Percentiles rank a stretch among this genome's conserved stretches.
phyloP scores from a whole-genome alignment of 306 rosid species.

The Castanea sativa region DNA sequence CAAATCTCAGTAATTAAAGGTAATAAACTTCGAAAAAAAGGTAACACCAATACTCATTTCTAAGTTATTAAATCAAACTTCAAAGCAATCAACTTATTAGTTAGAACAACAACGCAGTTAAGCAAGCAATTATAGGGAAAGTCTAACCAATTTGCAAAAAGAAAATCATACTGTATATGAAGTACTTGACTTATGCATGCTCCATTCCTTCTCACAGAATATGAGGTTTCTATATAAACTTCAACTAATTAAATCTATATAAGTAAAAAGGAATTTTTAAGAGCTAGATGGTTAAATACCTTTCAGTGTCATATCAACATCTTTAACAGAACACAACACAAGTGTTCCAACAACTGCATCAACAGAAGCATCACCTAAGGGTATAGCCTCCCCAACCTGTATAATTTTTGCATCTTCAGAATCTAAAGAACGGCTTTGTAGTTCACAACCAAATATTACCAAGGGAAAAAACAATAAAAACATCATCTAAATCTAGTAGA shows the following conservation, averaged over 20 bases:
- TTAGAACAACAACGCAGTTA: not conserved
- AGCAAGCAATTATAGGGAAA: not conserved
- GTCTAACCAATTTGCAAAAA: not conserved
- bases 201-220: not conserved
- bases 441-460: not conserved
- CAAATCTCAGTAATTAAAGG: not conserved
- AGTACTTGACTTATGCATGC: not conserved
- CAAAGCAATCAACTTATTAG: not conserved
- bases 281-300: conserved; percentile 34
- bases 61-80: not conserved
- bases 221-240: not conserved
- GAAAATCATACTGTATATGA: not conserved
- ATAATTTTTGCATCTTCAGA: conserved; percentile 13
- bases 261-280: conserved; percentile 17
- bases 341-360: conserved; percentile 97
- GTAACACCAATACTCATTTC: not conserved
- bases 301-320: conserved; percentile 62
- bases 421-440: conserved; percentile 17
- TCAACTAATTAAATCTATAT: conserved; percentile 1
- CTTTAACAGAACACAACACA: conserved; percentile 83
- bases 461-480: not conserved
- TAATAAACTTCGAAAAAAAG: not conserved
- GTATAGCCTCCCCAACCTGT: conserved; percentile 89
- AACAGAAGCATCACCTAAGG: conserved; percentile 77
- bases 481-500: not conserved